A percentile compares a stretch with the other conserved stretches of the same genome.
Conservation (phyloP, 345 rosid genomes). For the Noccaea caerulescens region DNA sequence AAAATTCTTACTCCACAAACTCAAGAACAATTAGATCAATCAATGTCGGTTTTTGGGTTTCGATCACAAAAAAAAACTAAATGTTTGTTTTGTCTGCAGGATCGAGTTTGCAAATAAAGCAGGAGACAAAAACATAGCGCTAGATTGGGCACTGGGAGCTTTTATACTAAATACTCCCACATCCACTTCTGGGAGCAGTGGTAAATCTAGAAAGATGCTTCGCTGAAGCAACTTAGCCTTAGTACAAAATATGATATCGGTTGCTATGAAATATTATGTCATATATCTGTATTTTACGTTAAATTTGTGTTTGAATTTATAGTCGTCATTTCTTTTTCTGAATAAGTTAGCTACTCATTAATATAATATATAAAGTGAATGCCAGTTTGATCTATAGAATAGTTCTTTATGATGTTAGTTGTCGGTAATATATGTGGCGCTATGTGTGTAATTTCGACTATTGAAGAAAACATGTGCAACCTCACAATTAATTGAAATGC, state of each 20-base stretch:
- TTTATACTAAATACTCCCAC: slow-evolving; percentile 61
- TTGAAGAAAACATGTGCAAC: slow-evolving; percentile 5
- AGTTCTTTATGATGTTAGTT: neutral
- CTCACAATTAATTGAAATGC: slow-evolving; percentile 21
- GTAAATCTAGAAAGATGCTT: slow-evolving; percentile 13
- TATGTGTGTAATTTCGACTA: neutral
- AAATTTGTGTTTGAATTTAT: neutral
- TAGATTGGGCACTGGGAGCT: slow-evolving; percentile 88
- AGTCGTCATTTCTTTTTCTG: neutral
- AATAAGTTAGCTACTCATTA: neutral
- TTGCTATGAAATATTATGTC: neutral
- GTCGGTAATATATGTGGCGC: neutral
- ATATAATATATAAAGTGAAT: neutral
- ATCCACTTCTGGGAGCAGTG: neutral
- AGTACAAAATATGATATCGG: neutral
- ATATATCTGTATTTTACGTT: neutral
- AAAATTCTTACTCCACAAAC: slow-evolving; percentile 15
- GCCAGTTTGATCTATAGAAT: neutral
- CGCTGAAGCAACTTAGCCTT: slow-evolving; percentile 4
- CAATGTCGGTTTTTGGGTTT: slow-evolving; percentile 1
- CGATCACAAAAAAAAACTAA: neutral
- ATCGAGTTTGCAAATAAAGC: slow-evolving; percentile 52
- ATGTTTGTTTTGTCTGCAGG: slow-evolving; percentile 48
- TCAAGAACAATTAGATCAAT: neutral
- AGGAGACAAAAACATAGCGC: slow-evolving; percentile 53